Evolutionary conservation across 306 rosid species (phyloP).

Genomic region (Lotus japonicus): DNA sequence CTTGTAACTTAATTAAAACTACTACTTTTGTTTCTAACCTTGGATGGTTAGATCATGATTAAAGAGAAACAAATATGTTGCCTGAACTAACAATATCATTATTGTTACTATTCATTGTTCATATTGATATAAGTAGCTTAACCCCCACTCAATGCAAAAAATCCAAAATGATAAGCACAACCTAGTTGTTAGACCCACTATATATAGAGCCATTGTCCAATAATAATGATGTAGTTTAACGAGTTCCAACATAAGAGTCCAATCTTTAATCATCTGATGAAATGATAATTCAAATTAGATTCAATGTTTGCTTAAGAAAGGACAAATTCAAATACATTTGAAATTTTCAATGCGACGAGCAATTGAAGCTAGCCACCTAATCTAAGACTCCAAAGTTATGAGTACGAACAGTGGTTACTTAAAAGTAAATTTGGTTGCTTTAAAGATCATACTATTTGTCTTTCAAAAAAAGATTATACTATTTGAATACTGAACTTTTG

Average conservation of each 20-base stretch:
- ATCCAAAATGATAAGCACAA: neutral
- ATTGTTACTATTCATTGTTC: neutral
- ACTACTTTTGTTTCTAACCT: too few relatives aligned
- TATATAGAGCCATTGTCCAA: neutral
- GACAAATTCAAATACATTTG: too few relatives aligned
- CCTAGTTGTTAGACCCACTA: neutral
- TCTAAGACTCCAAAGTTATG: slow-evolving; percentile 1
- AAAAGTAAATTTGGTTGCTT: slow-evolving; percentile 22
- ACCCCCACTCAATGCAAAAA: neutral
- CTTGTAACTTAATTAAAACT: too few relatives aligned
- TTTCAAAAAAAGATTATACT: too few relatives aligned
- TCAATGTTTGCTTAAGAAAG: too few relatives aligned
- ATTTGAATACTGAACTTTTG: slow-evolving; percentile 12
- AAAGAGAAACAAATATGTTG: too few relatives aligned
- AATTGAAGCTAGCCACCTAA: slow-evolving; percentile 28
- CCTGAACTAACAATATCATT: neutral
- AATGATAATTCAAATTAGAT: slow-evolving; percentile 2
- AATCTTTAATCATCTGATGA: slow-evolving; percentile 13
- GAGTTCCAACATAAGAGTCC: slow-evolving; percentile 15
- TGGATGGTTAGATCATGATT: too few relatives aligned
- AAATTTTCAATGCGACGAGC: neutral
- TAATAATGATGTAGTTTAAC: slow-evolving; percentile 23
- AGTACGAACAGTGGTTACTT: slow-evolving; percentile 11
- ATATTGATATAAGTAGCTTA: neutral
- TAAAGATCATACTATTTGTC: neutral